Evolutionary conservation across 2,329 filamentous ascomycete species (phyloP).

Genomic region (Diplodia sapinea): DNA sequence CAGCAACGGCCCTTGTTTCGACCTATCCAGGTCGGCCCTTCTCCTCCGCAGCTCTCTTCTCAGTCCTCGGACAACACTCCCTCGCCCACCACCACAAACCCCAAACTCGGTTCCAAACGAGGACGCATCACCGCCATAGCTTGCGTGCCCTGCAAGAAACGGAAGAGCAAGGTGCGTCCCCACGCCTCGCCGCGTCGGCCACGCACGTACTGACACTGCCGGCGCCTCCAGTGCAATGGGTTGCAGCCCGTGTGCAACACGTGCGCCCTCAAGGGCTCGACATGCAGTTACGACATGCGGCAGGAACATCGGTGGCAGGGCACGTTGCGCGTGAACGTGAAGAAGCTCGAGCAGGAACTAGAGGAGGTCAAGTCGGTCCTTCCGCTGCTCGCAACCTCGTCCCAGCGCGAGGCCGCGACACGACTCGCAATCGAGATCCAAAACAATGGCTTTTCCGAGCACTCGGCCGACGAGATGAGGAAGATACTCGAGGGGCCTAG

Average conservation of each 20-base stretch:
- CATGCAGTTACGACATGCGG: slow-evolving; percentile 47
- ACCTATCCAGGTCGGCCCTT: slow-evolving; percentile 32
- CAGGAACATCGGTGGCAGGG: slow-evolving; percentile 49
- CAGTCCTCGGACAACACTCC: slow-evolving; percentile 31
- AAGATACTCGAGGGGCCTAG: slow-evolving; percentile 43
- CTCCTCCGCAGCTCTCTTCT: slow-evolving; percentile 30
- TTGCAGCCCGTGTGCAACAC: slow-evolving; percentile 49
- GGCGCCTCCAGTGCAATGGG: slow-evolving; percentile 43
- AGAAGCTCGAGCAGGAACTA: slow-evolving; percentile 46
- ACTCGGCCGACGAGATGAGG: slow-evolving; percentile 46
- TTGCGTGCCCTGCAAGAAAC: slow-evolving; percentile 48
- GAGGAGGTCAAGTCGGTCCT: slow-evolving; percentile 49
- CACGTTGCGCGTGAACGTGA: slow-evolving; percentile 46
- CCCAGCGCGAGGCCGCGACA: slow-evolving; percentile 44
- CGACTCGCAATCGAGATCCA: slow-evolving; percentile 46
- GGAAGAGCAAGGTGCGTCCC: slow-evolving; percentile 46
- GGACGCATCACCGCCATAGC: slow-evolving; percentile 46
- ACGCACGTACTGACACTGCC: slow-evolving; percentile 31
- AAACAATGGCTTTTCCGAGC: slow-evolving; percentile 47
- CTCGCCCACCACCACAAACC: slow-evolving; percentile 29
- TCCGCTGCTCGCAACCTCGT: slow-evolving; percentile 43
- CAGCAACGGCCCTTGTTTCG: slow-evolving; percentile 31
- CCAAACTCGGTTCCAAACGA: slow-evolving; percentile 30
- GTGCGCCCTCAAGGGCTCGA: slow-evolving; percentile 47
- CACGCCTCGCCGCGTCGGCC: neutral